phyloP scores from a whole-genome alignment of 371 early-diverging fungal genomes.

The Mucor circinelloides region DNA sequence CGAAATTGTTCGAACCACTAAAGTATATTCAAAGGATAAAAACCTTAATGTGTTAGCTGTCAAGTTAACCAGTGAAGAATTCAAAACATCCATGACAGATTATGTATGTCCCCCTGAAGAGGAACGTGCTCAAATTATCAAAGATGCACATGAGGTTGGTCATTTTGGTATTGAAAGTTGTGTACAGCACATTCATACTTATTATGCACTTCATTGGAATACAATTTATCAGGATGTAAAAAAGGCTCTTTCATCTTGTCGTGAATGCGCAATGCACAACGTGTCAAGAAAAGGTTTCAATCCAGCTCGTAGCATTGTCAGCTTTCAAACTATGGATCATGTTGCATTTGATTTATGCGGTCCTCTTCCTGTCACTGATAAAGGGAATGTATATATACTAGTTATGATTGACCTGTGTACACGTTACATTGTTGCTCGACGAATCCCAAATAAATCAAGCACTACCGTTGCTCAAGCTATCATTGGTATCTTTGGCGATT shows the following conservation, averaged over 20 bases:
- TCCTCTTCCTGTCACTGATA: constrained; percentile 2
- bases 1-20: neutral
- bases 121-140: neutral
- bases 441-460: constrained; percentile 23
- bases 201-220: too few relatives aligned
- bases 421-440: constrained; percentile 5
- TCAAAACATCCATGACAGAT: neutral
- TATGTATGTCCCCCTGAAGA: constrained; percentile 3
- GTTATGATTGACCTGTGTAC: constrained; percentile 4
- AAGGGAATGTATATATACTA: neutral
- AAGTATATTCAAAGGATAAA: neutral
- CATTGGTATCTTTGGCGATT: constrained; percentile 24
- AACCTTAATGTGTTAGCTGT: constrained; percentile 6
- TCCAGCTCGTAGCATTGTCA: neutral
- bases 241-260: neutral
- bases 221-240: constrained; percentile 6
- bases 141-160: constrained; percentile 3
- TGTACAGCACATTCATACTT: too few relatives aligned
- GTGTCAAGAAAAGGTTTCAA: constrained; percentile 1
- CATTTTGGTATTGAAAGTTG: constrained; percentile 4
- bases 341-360: neutral
- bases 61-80: constrained; percentile 1
- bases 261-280: constrained; percentile 2
- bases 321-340: neutral
- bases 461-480: constrained; percentile 24